These are phyloP conservation scores for Metschnikowia kunwiensis DNA, from an alignment of 805 yeast genomes.

Conservation along the genomic window DNA sequence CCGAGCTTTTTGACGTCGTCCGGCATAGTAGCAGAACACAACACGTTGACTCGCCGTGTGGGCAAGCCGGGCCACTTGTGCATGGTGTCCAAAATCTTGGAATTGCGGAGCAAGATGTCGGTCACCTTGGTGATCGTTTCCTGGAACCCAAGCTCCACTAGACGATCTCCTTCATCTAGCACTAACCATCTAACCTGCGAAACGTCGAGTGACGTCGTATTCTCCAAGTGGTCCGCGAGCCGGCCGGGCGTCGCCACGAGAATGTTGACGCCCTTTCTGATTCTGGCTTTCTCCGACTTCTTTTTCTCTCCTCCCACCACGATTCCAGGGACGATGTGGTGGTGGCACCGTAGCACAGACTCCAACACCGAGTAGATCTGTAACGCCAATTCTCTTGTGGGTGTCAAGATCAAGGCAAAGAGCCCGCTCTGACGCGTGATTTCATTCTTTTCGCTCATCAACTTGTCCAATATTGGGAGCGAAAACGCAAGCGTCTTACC, in stretches of 20 bases:
- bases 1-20: slow-evolving; percentile 78
- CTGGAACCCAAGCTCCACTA: slow-evolving; percentile 95
- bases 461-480: slow-evolving; percentile 74
- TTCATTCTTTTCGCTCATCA: slow-evolving; percentile 50
- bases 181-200: slow-evolving; percentile 81
- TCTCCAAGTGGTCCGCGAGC: slow-evolving; percentile 88
- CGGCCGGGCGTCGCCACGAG: slow-evolving; percentile 98
- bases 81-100: slow-evolving; percentile 37
- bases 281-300: slow-evolving; percentile 91
- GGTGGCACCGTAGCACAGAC: slow-evolving; percentile 68
- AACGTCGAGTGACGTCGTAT: slow-evolving; percentile 72
- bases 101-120: slow-evolving; percentile 47
- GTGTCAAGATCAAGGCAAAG: slow-evolving; percentile 84
- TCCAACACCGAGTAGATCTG: slow-evolving; percentile 86
- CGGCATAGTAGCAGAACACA: slow-evolving; percentile 94
- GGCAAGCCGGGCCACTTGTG: slow-evolving; percentile 60
- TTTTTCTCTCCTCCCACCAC: slow-evolving; percentile 99
- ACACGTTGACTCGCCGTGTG: slow-evolving; percentile 62
- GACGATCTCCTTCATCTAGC: slow-evolving; percentile 93
- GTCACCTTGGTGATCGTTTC: slow-evolving; percentile 83
- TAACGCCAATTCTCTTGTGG: slow-evolving; percentile 91
- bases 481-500: slow-evolving; percentile 92
- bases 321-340: slow-evolving; percentile 88
- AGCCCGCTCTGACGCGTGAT: slow-evolving; percentile 70
- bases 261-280: slow-evolving; percentile 92